phyloP scores from a whole-genome alignment of 306 rosid genomes.

The Cucurbita ficifolia region DNA sequence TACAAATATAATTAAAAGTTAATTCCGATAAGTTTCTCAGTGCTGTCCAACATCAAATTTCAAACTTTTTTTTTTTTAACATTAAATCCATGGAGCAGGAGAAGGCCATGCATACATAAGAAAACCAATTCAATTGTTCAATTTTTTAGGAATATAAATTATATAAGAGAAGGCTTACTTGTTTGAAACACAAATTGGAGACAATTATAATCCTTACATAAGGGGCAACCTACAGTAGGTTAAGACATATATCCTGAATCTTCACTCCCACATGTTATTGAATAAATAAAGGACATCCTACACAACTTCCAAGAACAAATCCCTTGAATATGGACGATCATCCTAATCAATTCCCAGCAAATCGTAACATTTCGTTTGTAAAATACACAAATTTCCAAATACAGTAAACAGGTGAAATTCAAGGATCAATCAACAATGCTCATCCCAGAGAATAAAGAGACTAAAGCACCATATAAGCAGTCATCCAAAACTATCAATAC shows the following conservation, averaged over 20 bases:
- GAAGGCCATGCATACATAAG: background rate
- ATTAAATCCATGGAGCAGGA: background rate
- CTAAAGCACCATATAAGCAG: background rate
- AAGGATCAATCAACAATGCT: background rate
- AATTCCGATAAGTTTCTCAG: background rate
- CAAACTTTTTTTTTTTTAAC: background rate
- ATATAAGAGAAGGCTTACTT: background rate
- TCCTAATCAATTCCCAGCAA: background rate
- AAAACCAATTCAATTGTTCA: background rate
- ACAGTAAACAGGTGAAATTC: background rate
- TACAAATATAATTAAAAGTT: background rate
- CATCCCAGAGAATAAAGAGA: background rate
- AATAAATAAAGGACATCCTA: background rate
- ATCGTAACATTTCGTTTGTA: background rate
- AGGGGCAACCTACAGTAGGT: background rate
- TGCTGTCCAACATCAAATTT: background rate
- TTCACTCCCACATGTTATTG: background rate
- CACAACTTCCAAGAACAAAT: background rate
- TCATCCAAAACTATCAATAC: background rate
- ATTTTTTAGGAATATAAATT: background rate
- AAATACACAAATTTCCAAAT: background rate
- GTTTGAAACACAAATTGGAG: background rate
- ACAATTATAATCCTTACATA: background rate
- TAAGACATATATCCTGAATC: too few relatives aligned
- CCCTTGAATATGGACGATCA: background rate